Percentiles rank a stretch among this genome's conserved stretches.
phyloP scores from a whole-genome alignment of 306 rosid genomes.

The Malus sieversii region DNA sequence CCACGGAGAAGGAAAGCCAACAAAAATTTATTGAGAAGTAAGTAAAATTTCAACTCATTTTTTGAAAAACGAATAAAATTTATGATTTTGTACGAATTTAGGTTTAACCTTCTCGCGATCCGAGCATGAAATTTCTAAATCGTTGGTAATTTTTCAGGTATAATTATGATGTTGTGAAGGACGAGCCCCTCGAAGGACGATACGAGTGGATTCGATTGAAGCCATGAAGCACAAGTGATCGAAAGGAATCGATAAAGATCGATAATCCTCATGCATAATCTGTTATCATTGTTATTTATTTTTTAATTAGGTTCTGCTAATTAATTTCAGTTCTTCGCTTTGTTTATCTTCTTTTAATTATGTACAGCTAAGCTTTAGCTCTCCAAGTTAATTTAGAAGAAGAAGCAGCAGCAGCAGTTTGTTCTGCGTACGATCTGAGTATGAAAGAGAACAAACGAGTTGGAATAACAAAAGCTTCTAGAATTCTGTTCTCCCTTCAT shows the following conservation, averaged over 20 bases:
- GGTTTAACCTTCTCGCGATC: neutral
- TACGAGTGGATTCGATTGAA: conserved; percentile 74
- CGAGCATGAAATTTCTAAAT: conserved; percentile 1
- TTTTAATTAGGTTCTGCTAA: neutral
- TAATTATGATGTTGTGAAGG: conserved; percentile 67
- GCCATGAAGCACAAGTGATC: conserved; percentile 30
- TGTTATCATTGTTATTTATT: neutral
- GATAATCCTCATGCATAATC: neutral
- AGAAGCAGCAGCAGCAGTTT: neutral
- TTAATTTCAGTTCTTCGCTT: conserved; percentile 16
- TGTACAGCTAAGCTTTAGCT: neutral
- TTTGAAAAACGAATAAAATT: neutral
- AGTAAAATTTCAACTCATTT: conserved; percentile 14
- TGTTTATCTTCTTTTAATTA: neutral
- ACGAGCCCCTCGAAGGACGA: conserved; percentile 77
- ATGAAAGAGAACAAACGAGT: neutral
- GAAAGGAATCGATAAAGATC: neutral
- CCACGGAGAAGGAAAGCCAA: conserved; percentile 60
- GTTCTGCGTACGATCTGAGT: neutral
- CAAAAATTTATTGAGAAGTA: conserved; percentile 53
- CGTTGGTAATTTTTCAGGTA: conserved; percentile 40
- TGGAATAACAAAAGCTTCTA: neutral
- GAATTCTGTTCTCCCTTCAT: neutral
- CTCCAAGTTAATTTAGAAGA: neutral
- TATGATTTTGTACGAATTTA: too few relatives aligned